Evolutionary conservation across 2,329 filamentous ascomycete genomes (phyloP), one percentile per base, ranked within the genome.

Genomic region (Magnaporthiopsis rhizophila): DNA sequence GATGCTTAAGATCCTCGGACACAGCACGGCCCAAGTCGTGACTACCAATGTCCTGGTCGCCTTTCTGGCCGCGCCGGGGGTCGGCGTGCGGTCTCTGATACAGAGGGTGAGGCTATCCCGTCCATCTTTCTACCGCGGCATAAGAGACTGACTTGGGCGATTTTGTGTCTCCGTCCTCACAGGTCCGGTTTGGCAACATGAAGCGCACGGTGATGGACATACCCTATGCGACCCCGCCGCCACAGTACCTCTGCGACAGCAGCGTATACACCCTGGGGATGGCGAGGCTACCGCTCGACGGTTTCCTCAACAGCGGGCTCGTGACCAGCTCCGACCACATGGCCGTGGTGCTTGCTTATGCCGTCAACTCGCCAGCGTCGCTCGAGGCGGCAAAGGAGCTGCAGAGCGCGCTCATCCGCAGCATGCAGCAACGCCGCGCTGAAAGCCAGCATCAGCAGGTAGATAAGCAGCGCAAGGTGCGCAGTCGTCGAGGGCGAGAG

Each of bases 171-270:
- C 45, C 45, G 21, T n/a, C 45, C 18, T 53, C 56, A 21, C n/a
- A 63, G 62, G n/a, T 28, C 34, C 62, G 62, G n/a, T 63, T 58
- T 56, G 62, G 62, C 24, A 30, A 38, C 32, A 63, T 63, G 62
- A 32, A 57, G 3, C n/a, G 56, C n/a, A 38, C 30, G n/a, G 12
- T 1, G n/a, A 15, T 57, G 7, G 12, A 26, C 53, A 28, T 28
- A n/a, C 30, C 24, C 1, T 58, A n/a, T 28, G 56, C 56, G 24
- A 15, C 38, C 30, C 26, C 28, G 21, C 62, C 62, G 32, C 62
- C 56, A 13, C 56, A 63, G 53, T 63, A 45, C 32, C 62, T 63
- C 26, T 63, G 62, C 62, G 56, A 63, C 62, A 56, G 62, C 53
- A 63, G 26, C 36, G 56, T 63, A 15, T 63, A 63, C 56, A 45